Evolutionary conservation across 1,139 yeast genomes (phyloP).

Genomic region (Geotrichum aggregatum): DNA sequence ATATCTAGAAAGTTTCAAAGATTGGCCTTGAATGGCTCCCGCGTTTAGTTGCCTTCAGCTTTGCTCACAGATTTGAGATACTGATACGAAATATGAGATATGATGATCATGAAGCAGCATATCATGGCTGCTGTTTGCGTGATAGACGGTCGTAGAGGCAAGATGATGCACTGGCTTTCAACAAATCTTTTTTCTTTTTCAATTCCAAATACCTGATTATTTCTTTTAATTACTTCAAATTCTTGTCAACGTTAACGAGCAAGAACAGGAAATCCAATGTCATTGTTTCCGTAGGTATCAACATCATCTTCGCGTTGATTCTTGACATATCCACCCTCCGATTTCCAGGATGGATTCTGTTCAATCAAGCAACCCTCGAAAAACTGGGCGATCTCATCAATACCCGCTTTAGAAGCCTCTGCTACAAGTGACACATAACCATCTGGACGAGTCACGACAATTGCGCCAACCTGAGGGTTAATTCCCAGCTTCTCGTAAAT

Average conservation of each 20-base stretch:
- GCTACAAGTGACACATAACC: constrained; percentile 38
- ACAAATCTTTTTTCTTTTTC: too few relatives aligned
- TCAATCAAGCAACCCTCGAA: constrained; percentile 33
- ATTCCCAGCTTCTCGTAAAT: constrained; percentile 36
- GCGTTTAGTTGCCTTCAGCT: too few relatives aligned
- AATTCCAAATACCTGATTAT: not conserved
- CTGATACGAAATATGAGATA: too few relatives aligned
- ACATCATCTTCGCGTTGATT: constrained; percentile 18
- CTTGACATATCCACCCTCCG: constrained; percentile 21
- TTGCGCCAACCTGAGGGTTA: constrained; percentile 33
- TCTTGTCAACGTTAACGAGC: too few relatives aligned
- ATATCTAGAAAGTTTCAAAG: too few relatives aligned
- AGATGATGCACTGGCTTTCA: too few relatives aligned
- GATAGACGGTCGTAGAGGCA: too few relatives aligned
- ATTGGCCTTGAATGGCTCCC: too few relatives aligned
- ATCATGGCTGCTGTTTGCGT: too few relatives aligned
- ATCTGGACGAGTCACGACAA: constrained; percentile 40
- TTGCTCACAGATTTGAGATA: too few relatives aligned
- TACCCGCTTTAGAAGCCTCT: constrained; percentile 29
- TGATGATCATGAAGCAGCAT: too few relatives aligned
- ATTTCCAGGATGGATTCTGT: constrained; percentile 26
- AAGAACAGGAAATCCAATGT: constrained; percentile 23
- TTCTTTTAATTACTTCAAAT: not conserved
- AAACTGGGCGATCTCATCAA: constrained; percentile 30
- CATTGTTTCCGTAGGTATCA: constrained; percentile 25